A percentile compares a stretch with the other conserved stretches of the same genome.
Evolutionary conservation across 768 basidiomycete species (phyloP).

Genomic region (Phaeotremella skinneri): DNA sequence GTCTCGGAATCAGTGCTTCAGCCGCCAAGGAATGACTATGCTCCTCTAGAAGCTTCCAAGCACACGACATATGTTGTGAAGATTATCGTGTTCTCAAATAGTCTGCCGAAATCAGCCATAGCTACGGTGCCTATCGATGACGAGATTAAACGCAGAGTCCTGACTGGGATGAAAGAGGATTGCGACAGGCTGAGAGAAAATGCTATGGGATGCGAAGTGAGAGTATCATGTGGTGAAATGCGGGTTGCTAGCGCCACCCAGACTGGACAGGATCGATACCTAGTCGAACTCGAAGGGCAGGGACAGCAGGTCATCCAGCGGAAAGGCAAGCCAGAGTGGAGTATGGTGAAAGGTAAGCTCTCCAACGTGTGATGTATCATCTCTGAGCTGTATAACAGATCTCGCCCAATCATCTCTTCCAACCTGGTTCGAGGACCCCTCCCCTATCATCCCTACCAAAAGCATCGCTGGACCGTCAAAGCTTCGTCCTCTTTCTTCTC

Average conservation of each 20-base stretch:
- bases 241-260: conserved; percentile 11
- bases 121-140: neutral
- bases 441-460: conserved; percentile 12
- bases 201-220: neutral
- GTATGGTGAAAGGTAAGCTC: neutral
- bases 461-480: conserved; percentile 3
- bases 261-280: neutral
- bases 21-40: neutral
- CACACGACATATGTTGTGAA: neutral
- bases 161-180: neutral
- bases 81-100: neutral
- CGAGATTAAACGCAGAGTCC: neutral
- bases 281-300: conserved; percentile 7
- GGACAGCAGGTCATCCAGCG: conserved; percentile 11
- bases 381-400: neutral
- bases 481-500: conserved; percentile 10
- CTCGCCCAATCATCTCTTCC: conserved; percentile 1
- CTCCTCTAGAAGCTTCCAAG: neutral
- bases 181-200: neutral
- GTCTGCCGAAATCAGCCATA: neutral
- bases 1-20: neutral
- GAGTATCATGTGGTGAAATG: conserved; percentile 7
- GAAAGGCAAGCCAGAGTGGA: neutral
- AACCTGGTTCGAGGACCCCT: conserved; percentile 11
- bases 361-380: conserved; percentile 2